Conservation (phyloP, 2,329 filamentous ascomycete species). For the Zymoseptoria brevis region DNA sequence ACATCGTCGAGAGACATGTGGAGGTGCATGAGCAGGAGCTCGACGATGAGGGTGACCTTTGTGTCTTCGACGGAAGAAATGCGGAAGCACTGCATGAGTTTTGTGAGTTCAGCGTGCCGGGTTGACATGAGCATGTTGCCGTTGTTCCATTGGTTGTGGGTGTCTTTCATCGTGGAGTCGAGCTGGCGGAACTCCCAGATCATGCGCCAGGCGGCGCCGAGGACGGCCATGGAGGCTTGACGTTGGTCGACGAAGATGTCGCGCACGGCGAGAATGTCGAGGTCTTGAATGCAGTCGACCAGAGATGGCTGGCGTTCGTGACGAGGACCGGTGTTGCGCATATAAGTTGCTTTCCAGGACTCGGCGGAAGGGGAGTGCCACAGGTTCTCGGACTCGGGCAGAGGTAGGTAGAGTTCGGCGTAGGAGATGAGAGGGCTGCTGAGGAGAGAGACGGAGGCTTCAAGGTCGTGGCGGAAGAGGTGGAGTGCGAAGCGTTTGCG, state of each 20-base stretch:
- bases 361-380: constrained; percentile 58
- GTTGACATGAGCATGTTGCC: constrained; percentile 38
- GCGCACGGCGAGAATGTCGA: constrained; percentile 44
- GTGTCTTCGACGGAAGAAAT: constrained; percentile 32
- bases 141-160: constrained; percentile 36
- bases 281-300: constrained; percentile 50
- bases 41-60: constrained; percentile 34
- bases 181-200: constrained; percentile 60
- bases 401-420: constrained; percentile 57
- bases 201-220: constrained; percentile 58
- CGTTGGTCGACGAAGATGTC: constrained; percentile 49
- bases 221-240: constrained; percentile 51
- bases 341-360: constrained; percentile 57
- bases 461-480: constrained; percentile 56
- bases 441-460: constrained; percentile 59
- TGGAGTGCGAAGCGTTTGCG: constrained; percentile 63
- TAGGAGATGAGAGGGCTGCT: constrained; percentile 61
- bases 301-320: constrained; percentile 43
- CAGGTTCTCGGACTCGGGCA: constrained; percentile 54
- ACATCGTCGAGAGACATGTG: constrained; percentile 58
- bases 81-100: constrained; percentile 47
- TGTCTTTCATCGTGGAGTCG: constrained; percentile 44
- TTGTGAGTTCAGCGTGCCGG: constrained; percentile 56
- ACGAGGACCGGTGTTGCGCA: constrained; percentile 33
- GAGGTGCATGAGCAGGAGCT: constrained; percentile 55